These are phyloP conservation scores for Myochromella boudieri DNA, from an alignment of 768 basidiomycete genomes.

Conservation along the genomic window DNA sequence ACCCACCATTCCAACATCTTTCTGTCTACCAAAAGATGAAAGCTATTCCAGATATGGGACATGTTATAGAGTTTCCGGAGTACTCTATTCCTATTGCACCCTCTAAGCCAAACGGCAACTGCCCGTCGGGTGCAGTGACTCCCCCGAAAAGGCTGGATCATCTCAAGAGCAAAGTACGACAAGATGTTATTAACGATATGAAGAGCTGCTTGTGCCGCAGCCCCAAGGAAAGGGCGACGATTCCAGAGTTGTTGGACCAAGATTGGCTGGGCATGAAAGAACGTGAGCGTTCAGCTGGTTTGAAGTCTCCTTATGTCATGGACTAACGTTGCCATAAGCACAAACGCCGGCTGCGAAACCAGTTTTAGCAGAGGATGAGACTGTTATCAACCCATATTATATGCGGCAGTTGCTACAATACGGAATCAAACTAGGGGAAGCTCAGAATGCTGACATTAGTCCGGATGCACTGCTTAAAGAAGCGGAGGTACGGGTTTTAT, in stretches of 20 bases:
- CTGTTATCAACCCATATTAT: slow-evolving; percentile 76
- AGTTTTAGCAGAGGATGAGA: slow-evolving; percentile 51
- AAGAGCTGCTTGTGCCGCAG: slow-evolving; percentile 76
- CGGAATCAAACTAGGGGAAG: slow-evolving; percentile 60
- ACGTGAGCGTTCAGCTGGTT: slow-evolving; percentile 33
- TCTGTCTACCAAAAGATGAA: slow-evolving; percentile 89
- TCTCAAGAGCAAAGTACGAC: slow-evolving; percentile 66
- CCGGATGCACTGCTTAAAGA: slow-evolving; percentile 49
- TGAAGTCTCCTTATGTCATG: neutral
- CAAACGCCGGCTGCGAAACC: slow-evolving; percentile 28
- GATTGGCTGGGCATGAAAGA: slow-evolving; percentile 74
- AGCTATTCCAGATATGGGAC: slow-evolving; percentile 78
- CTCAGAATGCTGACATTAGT: slow-evolving; percentile 38
- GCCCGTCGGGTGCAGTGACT: slow-evolving; percentile 26
- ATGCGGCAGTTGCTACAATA: slow-evolving; percentile 76
- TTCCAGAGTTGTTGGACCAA: slow-evolving; percentile 82
- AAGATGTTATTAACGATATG: slow-evolving; percentile 79
- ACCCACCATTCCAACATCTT: slow-evolving; percentile 87
- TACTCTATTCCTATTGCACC: slow-evolving; percentile 55
- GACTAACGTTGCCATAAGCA: slow-evolving; percentile 17
- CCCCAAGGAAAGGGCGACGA: slow-evolving; percentile 83
- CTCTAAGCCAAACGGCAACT: slow-evolving; percentile 24
- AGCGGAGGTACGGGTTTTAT: slow-evolving; percentile 48
- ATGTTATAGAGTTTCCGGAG: slow-evolving; percentile 83
- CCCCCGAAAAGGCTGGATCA: slow-evolving; percentile 65